Evolutionary conservation across 345 rosid genomes (phyloP).

Genomic region (Citrus reticulata): DNA sequence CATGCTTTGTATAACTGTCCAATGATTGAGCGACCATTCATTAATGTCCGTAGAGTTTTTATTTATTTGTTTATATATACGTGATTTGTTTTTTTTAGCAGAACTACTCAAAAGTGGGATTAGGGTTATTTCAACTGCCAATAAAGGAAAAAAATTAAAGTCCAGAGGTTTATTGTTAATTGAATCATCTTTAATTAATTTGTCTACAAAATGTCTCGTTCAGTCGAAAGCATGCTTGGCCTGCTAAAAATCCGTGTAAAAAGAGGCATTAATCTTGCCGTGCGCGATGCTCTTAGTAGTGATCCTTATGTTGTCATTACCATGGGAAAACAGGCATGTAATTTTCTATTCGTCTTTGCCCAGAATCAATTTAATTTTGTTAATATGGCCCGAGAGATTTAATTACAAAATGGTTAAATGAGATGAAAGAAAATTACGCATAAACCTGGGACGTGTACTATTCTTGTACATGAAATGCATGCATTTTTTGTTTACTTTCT

Average conservation of each 20-base stretch:
- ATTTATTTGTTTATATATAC: background rate
- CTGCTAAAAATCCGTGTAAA: conserved; percentile 28
- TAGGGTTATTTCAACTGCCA: background rate
- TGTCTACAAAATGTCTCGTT: background rate
- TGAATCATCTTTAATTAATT: background rate
- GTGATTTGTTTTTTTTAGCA: background rate
- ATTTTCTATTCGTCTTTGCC: background rate
- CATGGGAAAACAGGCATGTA: conserved; percentile 39
- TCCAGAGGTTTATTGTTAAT: background rate
- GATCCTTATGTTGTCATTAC: conserved; percentile 41
- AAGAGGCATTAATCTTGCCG: conserved; percentile 33
- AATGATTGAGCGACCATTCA: background rate
- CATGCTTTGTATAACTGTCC: background rate
- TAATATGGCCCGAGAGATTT: background rate
- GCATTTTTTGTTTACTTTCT: too few species aligned
- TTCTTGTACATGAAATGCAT: too few species aligned
- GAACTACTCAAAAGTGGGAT: background rate
- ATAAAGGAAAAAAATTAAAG: background rate
- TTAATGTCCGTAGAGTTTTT: background rate
- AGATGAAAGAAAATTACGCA: too few species aligned
- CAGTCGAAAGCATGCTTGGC: conserved; percentile 29
- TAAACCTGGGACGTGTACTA: too few species aligned
- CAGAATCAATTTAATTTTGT: background rate
- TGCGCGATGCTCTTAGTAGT: conserved; percentile 33
- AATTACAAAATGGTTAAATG: too few species aligned